Conservation (phyloP, 305 asterid species). For the Fraxinus xanthoxyloides region DNA sequence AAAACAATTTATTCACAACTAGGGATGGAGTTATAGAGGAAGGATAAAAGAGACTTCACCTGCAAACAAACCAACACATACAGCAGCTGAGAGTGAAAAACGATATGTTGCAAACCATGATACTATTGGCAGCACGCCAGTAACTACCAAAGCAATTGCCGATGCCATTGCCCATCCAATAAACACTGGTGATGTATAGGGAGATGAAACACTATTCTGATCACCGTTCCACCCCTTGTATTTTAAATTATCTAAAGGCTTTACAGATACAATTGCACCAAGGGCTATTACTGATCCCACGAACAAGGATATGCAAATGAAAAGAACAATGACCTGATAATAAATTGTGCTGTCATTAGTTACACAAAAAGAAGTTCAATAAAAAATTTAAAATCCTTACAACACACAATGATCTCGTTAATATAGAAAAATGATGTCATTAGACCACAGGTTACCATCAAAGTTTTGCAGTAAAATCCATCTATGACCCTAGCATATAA, state of each 20-base stretch:
- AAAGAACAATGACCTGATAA: constrained; percentile 76
- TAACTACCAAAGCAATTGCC: constrained; percentile 75
- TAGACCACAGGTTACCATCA: background rate
- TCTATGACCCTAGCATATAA: background rate
- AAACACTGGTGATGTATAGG: constrained; percentile 87
- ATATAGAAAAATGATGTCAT: background rate
- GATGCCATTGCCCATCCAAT: constrained; percentile 98
- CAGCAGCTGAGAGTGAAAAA: constrained; percentile 90
- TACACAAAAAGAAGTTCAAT: background rate
- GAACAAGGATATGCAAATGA: constrained; percentile 69
- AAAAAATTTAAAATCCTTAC: constrained; percentile 4
- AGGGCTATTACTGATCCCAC: constrained; percentile 88
- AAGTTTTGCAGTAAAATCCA: background rate
- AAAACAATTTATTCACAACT: constrained; percentile 4
- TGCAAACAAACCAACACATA: constrained; percentile 80
- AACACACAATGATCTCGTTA: background rate
- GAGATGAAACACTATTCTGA: constrained; percentile 72
- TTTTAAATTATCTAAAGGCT: constrained; percentile 90
- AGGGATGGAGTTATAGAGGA: background rate
- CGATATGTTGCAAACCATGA: constrained; percentile 99
- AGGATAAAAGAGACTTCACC: constrained; percentile 42
- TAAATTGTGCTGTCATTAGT: constrained; percentile 20
- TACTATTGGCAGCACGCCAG: constrained; percentile 87
- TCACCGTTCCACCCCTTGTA: constrained; percentile 80
- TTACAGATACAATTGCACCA: constrained; percentile 93